Base-by-base conservation (phyloP, 805 yeast species). In the Lipomyces spencermartinsiae region DNA sequence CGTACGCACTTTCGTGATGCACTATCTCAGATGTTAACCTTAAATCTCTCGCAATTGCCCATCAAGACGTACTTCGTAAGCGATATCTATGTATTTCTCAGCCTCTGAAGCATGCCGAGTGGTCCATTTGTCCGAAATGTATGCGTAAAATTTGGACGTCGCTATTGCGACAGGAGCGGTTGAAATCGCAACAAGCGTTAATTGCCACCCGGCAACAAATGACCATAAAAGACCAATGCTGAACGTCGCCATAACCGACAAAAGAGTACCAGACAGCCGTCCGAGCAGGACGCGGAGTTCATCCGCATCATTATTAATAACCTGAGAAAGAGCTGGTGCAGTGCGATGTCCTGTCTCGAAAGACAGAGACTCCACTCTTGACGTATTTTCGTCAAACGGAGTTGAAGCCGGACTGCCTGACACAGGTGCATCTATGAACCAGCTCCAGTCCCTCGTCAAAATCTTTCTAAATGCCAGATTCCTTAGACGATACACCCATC, bases 121-220 rank as follows among this genome's bases (percentile, higher is more conserved):
- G 76, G 93, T 97, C 70, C 83, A 83, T 9, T 71, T 76, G 67
- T 85, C 87, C 39, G 89, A 78, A 2, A 86, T 61, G 0, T 75
- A 68, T 6, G 91, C 86, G 76, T 87, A 91, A 0, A 81, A 58
- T 0, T 80, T 78, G 1, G 93, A 84, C 1, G 87, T 74, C 0
- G 85, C 33, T 0, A 85, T 73, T 61, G 91, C 86, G 12, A 87
- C 70, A 0, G 97, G 96, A 14, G 90, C 83, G 76, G 93, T 82
- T 0, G 97, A 84, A 10, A 93, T 73, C 1, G 97, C 96, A 1
- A 92, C 95, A 9, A 94, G 79, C 1, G 97, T 86, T 55, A 95
- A 79, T 74, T 89, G 90, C 98, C 98, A 95, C 0, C 97, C 97
- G 10, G 83, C 76, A 0, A 83, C 83, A 0, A 92, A 69, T 0